Percentiles rank a stretch among this genome's conserved stretches.
Conservation (phyloP, 1,284 basidiomycete genomes). For the Tilletia indica region DNA sequence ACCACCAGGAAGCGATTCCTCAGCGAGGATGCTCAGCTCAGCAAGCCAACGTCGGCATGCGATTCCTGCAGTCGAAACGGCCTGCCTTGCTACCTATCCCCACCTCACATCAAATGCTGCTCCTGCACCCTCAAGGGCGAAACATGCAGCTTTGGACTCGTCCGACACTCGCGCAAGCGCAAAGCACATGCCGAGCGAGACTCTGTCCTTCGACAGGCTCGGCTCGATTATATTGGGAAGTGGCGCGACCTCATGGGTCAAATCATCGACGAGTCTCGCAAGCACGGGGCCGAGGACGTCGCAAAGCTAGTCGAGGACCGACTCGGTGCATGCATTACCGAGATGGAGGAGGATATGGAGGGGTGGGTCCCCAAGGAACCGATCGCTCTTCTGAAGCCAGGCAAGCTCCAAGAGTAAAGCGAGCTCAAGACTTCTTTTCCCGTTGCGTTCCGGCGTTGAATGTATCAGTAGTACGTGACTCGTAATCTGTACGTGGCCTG, state of each 20-base stretch:
- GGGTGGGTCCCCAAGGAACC: conserved; percentile 12
- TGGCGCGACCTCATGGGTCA: neutral
- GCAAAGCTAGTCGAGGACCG: neutral
- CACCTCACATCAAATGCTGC: conserved; percentile 5
- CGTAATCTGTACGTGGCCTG: no score
- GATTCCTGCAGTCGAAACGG: conserved; percentile 1
- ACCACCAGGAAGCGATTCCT: conserved; percentile 2
- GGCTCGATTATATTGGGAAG: neutral
- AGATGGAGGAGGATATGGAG: conserved; percentile 14
- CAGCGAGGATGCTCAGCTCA: neutral
- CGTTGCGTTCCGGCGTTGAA: no score
- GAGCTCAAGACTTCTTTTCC: no score
- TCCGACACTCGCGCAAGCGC: conserved; percentile 14
- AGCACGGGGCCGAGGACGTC: neutral
- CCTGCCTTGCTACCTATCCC: conserved; percentile 2
- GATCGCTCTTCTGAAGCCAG: neutral
- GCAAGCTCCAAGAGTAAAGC: neutral
- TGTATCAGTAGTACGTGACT: no score
- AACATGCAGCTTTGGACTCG: conserved; percentile 7
- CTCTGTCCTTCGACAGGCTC: neutral
- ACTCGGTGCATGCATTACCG: neutral
- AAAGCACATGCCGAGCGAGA: conserved; percentile 1
- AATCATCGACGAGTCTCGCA: neutral
- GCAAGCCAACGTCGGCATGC: neutral
- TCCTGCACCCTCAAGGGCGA: conserved; percentile 14